phyloP scores from a whole-genome alignment of 2,329 filamentous ascomycete genomes.

The Pestalotiopsis sp. region DNA sequence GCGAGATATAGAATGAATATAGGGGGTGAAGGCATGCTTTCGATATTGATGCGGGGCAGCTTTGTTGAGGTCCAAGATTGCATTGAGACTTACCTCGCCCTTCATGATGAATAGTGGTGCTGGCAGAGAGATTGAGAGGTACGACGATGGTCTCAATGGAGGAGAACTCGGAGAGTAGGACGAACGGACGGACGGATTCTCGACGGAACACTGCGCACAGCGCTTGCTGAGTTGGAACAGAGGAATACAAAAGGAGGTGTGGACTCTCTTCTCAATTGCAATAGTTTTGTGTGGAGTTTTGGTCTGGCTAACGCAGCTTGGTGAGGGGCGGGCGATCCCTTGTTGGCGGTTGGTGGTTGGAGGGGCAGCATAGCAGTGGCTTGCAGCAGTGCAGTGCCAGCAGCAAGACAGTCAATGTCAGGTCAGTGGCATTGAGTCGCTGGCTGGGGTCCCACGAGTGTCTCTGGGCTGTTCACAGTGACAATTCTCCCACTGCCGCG shows the following conservation, averaged over 20 bases:
- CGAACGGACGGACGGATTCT: background rate
- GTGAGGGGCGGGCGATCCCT: constrained; percentile 2
- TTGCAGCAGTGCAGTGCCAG: background rate
- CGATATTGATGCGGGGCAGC: background rate
- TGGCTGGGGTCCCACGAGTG: background rate
- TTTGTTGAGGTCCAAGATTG: constrained; percentile 14
- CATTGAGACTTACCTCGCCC: constrained; percentile 52
- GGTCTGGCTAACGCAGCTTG: background rate
- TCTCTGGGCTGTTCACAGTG: no score
- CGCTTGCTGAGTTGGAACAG: constrained; percentile 14
- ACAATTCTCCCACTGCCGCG: no score
- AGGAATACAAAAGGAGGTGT: constrained; percentile 14
- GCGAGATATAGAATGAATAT: background rate
- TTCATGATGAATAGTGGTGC: constrained; percentile 48
- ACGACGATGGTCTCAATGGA: background rate
- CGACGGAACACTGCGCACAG: constrained; percentile 18
- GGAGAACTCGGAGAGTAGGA: background rate
- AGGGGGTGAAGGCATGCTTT: constrained; percentile 1
- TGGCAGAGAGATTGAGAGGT: background rate
- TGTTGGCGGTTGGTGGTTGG: constrained; percentile 1
- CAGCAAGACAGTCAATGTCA: background rate
- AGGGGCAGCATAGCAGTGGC: constrained; percentile 2
- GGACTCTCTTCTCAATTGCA: background rate
- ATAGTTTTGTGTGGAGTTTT: constrained; percentile 13
- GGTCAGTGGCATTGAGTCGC: background rate